Percentiles rank a stretch among this genome's conserved stretches.
Conservation (phyloP, 331 rosid species). For the Quercus lobata region DNA sequence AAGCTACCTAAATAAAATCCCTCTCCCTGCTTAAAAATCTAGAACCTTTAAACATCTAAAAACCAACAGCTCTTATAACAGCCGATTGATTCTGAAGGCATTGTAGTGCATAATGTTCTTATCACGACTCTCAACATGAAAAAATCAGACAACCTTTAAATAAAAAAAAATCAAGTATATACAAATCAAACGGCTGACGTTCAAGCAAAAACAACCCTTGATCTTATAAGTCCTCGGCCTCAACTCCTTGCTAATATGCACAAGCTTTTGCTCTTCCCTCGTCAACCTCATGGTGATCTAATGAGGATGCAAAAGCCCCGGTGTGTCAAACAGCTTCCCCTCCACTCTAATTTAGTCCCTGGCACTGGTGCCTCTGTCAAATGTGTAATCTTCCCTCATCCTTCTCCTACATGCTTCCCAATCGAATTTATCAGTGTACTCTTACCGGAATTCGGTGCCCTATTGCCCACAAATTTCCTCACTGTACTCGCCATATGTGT, state of each 20-base stretch:
- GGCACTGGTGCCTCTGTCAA: constrained; percentile 91
- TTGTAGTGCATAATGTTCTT: background rate
- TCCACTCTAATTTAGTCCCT: constrained; percentile 81
- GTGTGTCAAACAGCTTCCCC: constrained; percentile 90
- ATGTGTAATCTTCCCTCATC: constrained; percentile 47
- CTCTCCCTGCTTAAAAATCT: no score
- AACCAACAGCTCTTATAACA: background rate
- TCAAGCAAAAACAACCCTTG: constrained; percentile 48
- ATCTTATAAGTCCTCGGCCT: constrained; percentile 82
- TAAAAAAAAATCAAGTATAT: background rate
- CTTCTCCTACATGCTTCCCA: constrained; percentile 46
- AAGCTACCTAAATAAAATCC: no score
- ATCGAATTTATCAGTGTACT: constrained; percentile 74
- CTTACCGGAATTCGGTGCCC: constrained; percentile 95
- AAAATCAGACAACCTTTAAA: background rate
- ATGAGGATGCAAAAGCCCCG: constrained; percentile 83
- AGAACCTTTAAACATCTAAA: background rate
- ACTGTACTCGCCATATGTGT: no score
- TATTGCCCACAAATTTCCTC: constrained; percentile 90
- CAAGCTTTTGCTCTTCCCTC: constrained; percentile 84
- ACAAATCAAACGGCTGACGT: background rate
- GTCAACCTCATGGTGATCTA: constrained; percentile 78
- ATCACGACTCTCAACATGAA: background rate
- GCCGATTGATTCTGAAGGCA: no score
- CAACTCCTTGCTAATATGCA: constrained; percentile 84